Evolutionary conservation across 495 filamentous ascomycete genomes (phyloP), one percentile per base, ranked within the genome.

Genomic region (Amphirosellinia nigrospora): DNA sequence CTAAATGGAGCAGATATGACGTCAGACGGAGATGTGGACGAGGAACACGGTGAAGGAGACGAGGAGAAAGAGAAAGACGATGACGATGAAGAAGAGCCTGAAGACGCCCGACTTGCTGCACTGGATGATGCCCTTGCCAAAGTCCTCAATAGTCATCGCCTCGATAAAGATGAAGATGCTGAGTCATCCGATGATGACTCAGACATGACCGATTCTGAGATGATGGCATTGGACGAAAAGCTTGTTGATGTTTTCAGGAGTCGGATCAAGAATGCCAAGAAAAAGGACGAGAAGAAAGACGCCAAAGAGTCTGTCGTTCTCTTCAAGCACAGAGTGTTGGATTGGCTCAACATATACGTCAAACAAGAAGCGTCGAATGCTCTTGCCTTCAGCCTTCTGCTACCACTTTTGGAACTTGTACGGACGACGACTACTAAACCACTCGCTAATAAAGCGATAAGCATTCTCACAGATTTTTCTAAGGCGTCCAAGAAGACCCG

Each of bases 141-240:
- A 64, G 91, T 91, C 4, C 88, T 97, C 13, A 86, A 88, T 23
- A 90, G 88, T 48, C 88, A 89, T 72, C 83, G 84, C 23, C 82
- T 87, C 21, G 84, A 89, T 66, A 76, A 84, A 74, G 88, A 87
- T 71, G 72, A 83, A 39, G 80, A 87, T 56, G 84, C 79, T 4
- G 83, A 85, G 23, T 85, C 81, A 4, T 79, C 78, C 8, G 89
- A 91, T 60, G 82, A 84, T 39, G 88, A 87, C 71, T 88, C 87
- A 0, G 93, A 96, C 77, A 96, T 97, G 92, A 89, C 93, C 65
- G 96, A 98, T 81, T 93, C 94, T 48, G 92, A 97, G 75, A 99
- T 99, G 96, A 90, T 97, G 81, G 89, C 89, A 15, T 82, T 98
- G 38, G 96, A 99, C 77, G 86, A 86, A 21, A 89, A 92, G 71